Percentiles rank a stretch among this genome's conserved stretches.
phyloP scores from a whole-genome alignment of 805 yeast species.

The Metschnikowia lochheadii region DNA sequence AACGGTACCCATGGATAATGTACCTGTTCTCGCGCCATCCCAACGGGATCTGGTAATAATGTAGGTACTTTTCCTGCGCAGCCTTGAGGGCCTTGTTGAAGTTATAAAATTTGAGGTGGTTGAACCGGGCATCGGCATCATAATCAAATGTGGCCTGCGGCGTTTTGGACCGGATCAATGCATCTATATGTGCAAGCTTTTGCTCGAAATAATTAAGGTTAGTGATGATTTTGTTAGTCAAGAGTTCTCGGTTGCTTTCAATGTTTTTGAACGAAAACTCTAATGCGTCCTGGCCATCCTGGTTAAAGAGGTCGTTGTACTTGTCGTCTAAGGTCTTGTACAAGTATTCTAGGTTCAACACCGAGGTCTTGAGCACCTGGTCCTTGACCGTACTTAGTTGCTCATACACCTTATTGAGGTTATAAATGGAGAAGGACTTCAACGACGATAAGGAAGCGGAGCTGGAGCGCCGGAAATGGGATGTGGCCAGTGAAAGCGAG shows the following conservation, averaged over 20 bases:
- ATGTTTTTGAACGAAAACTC: neutral
- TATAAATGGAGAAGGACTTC: constrained; percentile 28
- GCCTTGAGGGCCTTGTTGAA: constrained; percentile 35
- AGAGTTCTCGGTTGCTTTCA: constrained; percentile 22
- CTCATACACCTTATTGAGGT: constrained; percentile 33
- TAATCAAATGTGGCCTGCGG: constrained; percentile 27
- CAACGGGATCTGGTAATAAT: constrained; percentile 83
- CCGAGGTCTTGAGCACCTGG: constrained; percentile 34
- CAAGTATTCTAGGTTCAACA: constrained; percentile 36
- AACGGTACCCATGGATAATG: constrained; percentile 81
- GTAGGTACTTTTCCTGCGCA: constrained; percentile 38
- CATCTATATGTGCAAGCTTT: constrained; percentile 35
- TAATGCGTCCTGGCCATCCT: constrained; percentile 11
- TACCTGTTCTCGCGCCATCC: constrained; percentile 92
- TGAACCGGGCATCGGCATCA: constrained; percentile 27
- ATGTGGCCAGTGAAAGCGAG: constrained; percentile 7
- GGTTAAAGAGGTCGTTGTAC: constrained; percentile 33
- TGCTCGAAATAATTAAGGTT: constrained; percentile 43
- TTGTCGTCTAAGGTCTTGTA: constrained; percentile 40
- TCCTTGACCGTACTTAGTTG: constrained; percentile 33
- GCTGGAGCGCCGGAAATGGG: constrained; percentile 21
- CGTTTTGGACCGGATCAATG: constrained; percentile 31
- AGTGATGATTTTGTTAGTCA: constrained; percentile 36
- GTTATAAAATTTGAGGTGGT: constrained; percentile 33
- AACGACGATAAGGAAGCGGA: constrained; percentile 28